Evolutionary conservation across 176 grass and related monocot species (phyloP).

Genomic region (Zea mays): Zm-B73-REFERENCE-NAM-5.0 NC_050098.1:228518001-228518500

Average conservation of each 20-base stretch:
- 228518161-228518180: background rate
- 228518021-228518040: too few species aligned
- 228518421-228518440: background rate
- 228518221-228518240: background rate
- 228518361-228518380: background rate
- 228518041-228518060: too few species aligned
- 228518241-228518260: background rate
- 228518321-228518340: background rate
- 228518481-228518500: too few species aligned
- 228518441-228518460: background rate
- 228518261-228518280: background rate
- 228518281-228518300: too few species aligned
- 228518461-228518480: too few species aligned
- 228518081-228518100: too few species aligned
- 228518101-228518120: background rate
- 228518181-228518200: background rate
- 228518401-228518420: background rate
- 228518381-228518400: background rate
- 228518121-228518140: background rate
- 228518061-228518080: too few species aligned
- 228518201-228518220: background rate
- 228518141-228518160: background rate
- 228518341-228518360: background rate
- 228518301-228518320: too few species aligned
- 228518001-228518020: too few species aligned